phyloP scores from a whole-genome alignment of 495 filamentous ascomycete species.

The Polyplosphaeria fusca region DNA sequence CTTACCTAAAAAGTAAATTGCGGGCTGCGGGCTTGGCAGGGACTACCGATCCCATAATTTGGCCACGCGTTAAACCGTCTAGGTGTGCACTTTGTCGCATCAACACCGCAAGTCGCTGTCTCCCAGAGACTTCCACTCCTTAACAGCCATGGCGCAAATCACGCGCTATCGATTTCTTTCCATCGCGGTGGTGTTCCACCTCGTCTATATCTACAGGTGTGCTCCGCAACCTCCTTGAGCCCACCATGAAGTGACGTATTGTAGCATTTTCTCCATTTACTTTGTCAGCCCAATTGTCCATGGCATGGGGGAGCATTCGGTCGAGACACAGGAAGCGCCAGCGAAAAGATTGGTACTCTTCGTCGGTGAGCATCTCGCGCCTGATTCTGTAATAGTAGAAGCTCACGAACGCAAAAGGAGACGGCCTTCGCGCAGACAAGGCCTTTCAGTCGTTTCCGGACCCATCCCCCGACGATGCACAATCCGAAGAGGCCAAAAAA shows the following conservation, averaged over 20 bases:
- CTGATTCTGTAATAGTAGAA: background rate
- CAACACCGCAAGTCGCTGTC: background rate
- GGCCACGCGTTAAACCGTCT: background rate
- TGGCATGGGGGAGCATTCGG: conserved; percentile 80
- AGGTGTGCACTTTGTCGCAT: background rate
- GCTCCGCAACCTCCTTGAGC: background rate
- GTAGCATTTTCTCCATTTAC: conserved; percentile 91
- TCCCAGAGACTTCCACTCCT: conserved; percentile 32
- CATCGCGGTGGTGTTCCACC: conserved; percentile 88
- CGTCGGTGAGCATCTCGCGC: conserved; percentile 63
- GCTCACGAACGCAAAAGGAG: conserved; percentile 50
- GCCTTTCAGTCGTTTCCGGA: conserved; percentile 93
- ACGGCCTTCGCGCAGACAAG: conserved; percentile 96
- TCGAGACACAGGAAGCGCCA: conserved; percentile 71
- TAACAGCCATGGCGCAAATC: conserved; percentile 52
- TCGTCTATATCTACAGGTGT: conserved; percentile 82
- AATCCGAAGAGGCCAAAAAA: conserved; percentile 47
- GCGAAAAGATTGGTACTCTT: conserved; percentile 89
- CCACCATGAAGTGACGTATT: background rate
- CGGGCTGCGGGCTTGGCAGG: conserved; percentile 11
- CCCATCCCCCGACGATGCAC: conserved; percentile 66
- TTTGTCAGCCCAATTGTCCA: conserved; percentile 97
- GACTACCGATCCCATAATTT: background rate
- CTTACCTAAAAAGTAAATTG: background rate
- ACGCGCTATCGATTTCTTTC: conserved; percentile 84